phyloP scores from a whole-genome alignment of 441 rosid genomes.

The Populus hybrid region DNA sequence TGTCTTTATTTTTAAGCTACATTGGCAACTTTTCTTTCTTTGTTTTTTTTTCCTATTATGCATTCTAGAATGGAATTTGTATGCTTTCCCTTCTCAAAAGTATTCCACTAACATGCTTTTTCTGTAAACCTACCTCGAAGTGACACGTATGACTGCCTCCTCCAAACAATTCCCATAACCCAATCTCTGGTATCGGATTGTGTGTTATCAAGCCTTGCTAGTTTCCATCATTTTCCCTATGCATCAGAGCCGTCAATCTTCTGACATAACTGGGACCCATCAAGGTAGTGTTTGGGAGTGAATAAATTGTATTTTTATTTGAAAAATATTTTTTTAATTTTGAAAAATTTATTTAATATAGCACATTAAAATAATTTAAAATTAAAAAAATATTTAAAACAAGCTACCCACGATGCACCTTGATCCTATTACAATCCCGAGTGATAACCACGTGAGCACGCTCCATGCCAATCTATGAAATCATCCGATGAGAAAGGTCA shows the following conservation, averaged over 20 bases:
- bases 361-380: too few relatives aligned
- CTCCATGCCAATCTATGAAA: too few relatives aligned
- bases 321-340: too few relatives aligned
- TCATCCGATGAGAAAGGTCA: not conserved
- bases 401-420: not conserved
- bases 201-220: constrained; percentile 2
- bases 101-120: too few relatives aligned
- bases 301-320: too few relatives aligned
- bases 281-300: too few relatives aligned
- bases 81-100: too few relatives aligned
- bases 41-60: too few relatives aligned
- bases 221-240: not conserved
- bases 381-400: not conserved
- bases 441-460: too few relatives aligned
- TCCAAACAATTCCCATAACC: not conserved
- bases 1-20: too few relatives aligned
- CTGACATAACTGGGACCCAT: constrained; percentile 8
- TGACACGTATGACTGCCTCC: constrained; percentile 11
- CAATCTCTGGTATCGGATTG: constrained; percentile 15
- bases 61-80: not conserved
- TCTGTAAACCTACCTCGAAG: not conserved
- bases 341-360: too few relatives aligned
- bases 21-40: too few relatives aligned
- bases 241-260: constrained; percentile 25
- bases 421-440: not conserved